Conservation (phyloP, 169 alveolate genomes). For the Plasmodium billcollinsi region DNA sequence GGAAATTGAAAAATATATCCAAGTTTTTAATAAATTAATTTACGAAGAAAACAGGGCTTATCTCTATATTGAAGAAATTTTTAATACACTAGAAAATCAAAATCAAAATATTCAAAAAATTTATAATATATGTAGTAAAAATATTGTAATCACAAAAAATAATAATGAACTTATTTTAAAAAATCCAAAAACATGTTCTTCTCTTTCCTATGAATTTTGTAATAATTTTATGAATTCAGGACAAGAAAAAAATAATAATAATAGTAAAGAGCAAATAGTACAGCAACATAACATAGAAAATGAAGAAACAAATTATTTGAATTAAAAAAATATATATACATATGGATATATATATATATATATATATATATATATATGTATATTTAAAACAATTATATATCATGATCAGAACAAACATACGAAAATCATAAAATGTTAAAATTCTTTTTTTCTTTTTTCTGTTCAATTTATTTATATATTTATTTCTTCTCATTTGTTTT, state of each 20-base stretch:
- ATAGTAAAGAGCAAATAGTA: slow-evolving; percentile 3
- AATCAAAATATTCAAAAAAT: slow-evolving; percentile 67
- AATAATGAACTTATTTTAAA: slow-evolving; percentile 65
- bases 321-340: background rate
- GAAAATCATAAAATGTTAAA: too few relatives aligned
- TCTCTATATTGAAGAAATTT: slow-evolving; percentile 39
- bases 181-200: slow-evolving; percentile 57
- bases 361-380: too few relatives aligned
- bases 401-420: too few relatives aligned
- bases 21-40: slow-evolving; percentile 51
- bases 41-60: slow-evolving; percentile 66
- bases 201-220: slow-evolving; percentile 47
- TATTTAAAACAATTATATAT: too few relatives aligned
- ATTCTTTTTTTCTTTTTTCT: too few relatives aligned
- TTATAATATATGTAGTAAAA: slow-evolving; percentile 68
- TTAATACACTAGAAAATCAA: slow-evolving; percentile 30
- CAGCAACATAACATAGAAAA: slow-evolving; percentile 10
- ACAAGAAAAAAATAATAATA: slow-evolving; percentile 21
- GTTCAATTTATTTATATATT: too few relatives aligned
- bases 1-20: slow-evolving; percentile 72
- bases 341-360: too few relatives aligned
- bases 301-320: background rate
- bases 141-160: slow-evolving; percentile 73
- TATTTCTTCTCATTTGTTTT: too few relatives aligned
- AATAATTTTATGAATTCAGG: slow-evolving; percentile 37